Percentiles rank a stretch among this genome's conserved stretches.
These are phyloP conservation scores for Tetrahymena elliotti DNA, from an alignment of 73 alveolate genomes.

Conservation along the genomic window DNA sequence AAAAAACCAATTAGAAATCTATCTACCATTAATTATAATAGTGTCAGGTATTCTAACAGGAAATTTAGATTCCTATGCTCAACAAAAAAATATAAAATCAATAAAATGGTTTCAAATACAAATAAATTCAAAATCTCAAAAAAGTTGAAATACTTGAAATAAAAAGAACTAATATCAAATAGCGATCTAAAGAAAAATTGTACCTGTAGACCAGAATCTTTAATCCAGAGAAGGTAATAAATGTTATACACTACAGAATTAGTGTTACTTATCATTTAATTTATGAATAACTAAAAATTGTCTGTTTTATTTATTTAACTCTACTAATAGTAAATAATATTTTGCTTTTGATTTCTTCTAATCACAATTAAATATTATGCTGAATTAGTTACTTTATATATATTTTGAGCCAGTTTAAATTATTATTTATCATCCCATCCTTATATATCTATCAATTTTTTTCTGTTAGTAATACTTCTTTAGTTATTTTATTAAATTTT, in stretches of 20 bases:
- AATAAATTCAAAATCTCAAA: neutral
- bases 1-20: neutral
- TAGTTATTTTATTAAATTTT: too few species aligned
- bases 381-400: neutral
- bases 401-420: neutral
- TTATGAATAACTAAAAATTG: neutral
- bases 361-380: neutral
- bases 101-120: neutral
- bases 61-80: neutral
- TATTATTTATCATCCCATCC: too few species aligned
- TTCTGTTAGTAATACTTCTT: neutral
- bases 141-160: neutral
- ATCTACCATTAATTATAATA: neutral
- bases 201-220: neutral
- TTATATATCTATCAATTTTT: too few species aligned
- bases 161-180: neutral
- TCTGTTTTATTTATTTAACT: neutral
- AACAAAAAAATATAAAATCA: neutral
- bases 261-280: neutral
- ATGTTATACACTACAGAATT: neutral
- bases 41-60: neutral
- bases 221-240: neutral
- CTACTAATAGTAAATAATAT: neutral
- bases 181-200: too few species aligned
- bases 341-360: neutral